Percentiles rank a stretch among this genome's conserved stretches.
Evolutionary conservation across 176 grass and related monocot genomes (phyloP).

Genomic region (Olyra latifolia): DNA sequence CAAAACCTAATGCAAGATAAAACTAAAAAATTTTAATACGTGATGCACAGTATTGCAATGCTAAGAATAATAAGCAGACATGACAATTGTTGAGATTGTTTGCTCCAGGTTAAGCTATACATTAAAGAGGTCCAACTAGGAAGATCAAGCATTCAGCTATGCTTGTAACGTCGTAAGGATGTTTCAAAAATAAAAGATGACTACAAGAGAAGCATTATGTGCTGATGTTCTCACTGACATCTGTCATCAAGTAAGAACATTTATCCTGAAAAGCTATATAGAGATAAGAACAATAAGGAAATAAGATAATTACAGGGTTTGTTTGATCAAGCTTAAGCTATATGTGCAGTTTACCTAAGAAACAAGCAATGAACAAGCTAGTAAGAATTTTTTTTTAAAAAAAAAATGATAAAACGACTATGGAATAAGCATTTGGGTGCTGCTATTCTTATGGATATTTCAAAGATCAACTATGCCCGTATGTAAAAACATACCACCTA

Average conservation of each 20-base stretch:
- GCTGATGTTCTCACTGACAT: neutral
- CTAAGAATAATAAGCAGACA: neutral
- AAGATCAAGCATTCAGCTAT: conserved; percentile 10
- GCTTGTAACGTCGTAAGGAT: neutral
- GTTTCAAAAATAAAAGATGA: neutral
- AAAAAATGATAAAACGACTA: no score
- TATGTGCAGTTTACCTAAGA: no score
- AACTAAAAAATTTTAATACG: neutral
- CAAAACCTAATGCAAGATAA: conserved; percentile 58
- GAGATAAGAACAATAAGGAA: no score
- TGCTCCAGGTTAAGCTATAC: neutral
- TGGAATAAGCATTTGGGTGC: no score
- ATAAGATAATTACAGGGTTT: no score
- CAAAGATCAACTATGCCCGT: no score
- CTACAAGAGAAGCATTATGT: neutral
- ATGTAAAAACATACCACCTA: no score
- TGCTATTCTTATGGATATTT: no score
- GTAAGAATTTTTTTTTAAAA: no score
- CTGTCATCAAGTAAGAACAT: neutral
- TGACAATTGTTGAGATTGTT: neutral
- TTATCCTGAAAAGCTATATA: no score
- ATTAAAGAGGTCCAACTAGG: neutral
- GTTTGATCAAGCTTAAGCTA: no score
- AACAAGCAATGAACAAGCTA: no score
- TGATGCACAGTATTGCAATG: neutral